Evolutionary conservation across 2,329 filamentous ascomycete genomes (phyloP).

Genomic region (Penicillium sp.): DNA sequence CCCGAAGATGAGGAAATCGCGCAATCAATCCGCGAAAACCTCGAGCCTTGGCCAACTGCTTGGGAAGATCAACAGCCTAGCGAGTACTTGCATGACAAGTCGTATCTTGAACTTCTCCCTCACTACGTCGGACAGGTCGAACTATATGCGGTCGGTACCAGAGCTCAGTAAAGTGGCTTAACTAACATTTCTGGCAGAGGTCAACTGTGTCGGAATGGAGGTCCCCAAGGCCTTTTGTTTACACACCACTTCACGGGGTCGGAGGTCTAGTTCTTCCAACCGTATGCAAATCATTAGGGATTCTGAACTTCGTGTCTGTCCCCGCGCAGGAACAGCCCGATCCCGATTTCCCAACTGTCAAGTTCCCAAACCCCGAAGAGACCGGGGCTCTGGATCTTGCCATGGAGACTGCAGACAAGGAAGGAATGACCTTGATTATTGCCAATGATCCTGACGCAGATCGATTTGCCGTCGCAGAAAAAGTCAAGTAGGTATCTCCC

Average conservation of each 20-base stretch:
- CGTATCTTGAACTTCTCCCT: slow-evolving; percentile 33
- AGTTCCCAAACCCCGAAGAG: slow-evolving; percentile 69
- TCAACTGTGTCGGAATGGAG: slow-evolving; percentile 37
- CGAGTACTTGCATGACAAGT: slow-evolving; percentile 32
- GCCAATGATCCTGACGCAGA: slow-evolving; percentile 70
- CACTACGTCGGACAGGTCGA: slow-evolving; percentile 36
- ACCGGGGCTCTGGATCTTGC: slow-evolving; percentile 65
- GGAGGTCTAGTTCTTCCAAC: slow-evolving; percentile 42
- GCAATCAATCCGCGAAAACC: slow-evolving; percentile 58
- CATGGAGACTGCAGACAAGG: slow-evolving; percentile 57
- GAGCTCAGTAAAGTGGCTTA: background rate
- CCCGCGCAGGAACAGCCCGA: slow-evolving; percentile 60
- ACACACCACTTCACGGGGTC: slow-evolving; percentile 47
- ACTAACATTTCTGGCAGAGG: slow-evolving; percentile 30
- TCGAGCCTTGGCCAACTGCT: slow-evolving; percentile 52
- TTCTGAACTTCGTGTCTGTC: slow-evolving; percentile 41
- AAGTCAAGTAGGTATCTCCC: slow-evolving; percentile 46
- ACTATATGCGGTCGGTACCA: slow-evolving; percentile 35
- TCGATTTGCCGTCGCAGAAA: slow-evolving; percentile 65
- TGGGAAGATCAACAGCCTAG: slow-evolving; percentile 54
- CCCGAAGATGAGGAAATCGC: slow-evolving; percentile 65
- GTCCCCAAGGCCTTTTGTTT: slow-evolving; percentile 43
- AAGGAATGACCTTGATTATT: slow-evolving; percentile 57
- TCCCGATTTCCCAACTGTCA: slow-evolving; percentile 66
- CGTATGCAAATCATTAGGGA: slow-evolving; percentile 38